Evolutionary conservation across 1,139 yeast species (phyloP).

Genomic region (Sugiyamaella novakii): DNA sequence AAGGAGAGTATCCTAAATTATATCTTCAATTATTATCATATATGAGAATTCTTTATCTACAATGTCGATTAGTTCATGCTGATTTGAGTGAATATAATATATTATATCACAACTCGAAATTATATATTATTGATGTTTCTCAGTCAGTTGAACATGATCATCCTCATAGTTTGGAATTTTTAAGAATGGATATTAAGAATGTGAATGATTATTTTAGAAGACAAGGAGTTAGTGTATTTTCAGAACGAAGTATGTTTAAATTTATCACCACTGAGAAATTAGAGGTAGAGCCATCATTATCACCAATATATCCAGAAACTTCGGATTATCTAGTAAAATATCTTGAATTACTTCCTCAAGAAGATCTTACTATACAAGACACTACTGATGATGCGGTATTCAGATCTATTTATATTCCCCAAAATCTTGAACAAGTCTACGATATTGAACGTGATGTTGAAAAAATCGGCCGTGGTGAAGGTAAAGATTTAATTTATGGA

Average conservation of each 20-base stretch:
- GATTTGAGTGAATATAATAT: constrained; percentile 96
- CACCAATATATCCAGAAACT: constrained; percentile 30
- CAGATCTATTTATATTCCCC: constrained; percentile 81
- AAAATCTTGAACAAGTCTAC: constrained; percentile 53
- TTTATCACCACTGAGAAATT: constrained; percentile 52
- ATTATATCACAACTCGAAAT: constrained; percentile 69
- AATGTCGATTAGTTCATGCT: constrained; percentile 91
- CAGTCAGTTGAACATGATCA: constrained; percentile 98
- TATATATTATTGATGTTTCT: constrained; percentile 93
- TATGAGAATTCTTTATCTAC: constrained; percentile 85
- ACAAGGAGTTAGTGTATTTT: constrained; percentile 72
- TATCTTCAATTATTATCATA: constrained; percentile 80
- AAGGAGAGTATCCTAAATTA: constrained; percentile 60
- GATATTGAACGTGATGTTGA: constrained; percentile 81
- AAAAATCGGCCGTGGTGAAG: constrained; percentile 77
- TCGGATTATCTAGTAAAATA: constrained; percentile 36
- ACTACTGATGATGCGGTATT: constrained; percentile 83
- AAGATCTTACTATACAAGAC: constrained; percentile 48
- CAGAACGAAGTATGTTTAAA: constrained; percentile 79
- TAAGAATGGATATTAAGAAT: constrained; percentile 96
- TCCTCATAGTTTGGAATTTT: constrained; percentile 92
- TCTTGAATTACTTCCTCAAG: constrained; percentile 41
- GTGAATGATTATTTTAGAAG: constrained; percentile 84
- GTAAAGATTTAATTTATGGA: constrained; percentile 62
- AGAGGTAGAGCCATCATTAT: background rate